Percentiles rank a stretch among this genome's conserved stretches.
phyloP scores from a whole-genome alignment of 176 grass and related monocot species.

The Oropetium thomaeum region DNA sequence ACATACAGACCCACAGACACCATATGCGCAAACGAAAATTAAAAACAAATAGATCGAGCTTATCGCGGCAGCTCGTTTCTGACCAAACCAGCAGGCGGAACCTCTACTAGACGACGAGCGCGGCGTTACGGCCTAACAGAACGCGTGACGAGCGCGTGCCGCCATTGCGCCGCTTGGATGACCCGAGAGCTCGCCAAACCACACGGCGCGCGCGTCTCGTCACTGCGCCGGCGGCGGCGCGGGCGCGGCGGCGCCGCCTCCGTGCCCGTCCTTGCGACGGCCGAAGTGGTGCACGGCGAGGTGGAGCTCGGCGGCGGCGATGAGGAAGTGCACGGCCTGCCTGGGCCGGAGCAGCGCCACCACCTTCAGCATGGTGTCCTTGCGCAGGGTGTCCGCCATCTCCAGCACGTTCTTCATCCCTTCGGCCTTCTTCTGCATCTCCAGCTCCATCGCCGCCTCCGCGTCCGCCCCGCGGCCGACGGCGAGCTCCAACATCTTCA shows the following conservation, averaged over 20 bases:
- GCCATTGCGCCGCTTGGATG: too few relatives aligned
- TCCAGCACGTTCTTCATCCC: slow-evolving; percentile 46
- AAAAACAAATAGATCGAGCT: slow-evolving; percentile 8
- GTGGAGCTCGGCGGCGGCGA: slow-evolving; percentile 70
- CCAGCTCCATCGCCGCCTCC: slow-evolving; percentile 24
- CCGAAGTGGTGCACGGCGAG: slow-evolving; percentile 65
- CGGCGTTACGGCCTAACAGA: neutral
- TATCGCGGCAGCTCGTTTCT: slow-evolving; percentile 23
- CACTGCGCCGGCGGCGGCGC: neutral
- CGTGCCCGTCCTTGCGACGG: slow-evolving; percentile 44
- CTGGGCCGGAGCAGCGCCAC: slow-evolving; percentile 54
- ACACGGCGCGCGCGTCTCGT: too few relatives aligned
- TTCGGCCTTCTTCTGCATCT: slow-evolving; percentile 46
- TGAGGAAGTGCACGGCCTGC: slow-evolving; percentile 77
- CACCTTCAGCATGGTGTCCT: slow-evolving; percentile 58
- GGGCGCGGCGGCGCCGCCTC: neutral
- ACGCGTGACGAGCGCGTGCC: neutral
- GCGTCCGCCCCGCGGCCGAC: neutral
- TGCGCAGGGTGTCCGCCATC: slow-evolving; percentile 53
- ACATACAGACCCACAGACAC: neutral
- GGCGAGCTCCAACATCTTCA: slow-evolving; percentile 54
- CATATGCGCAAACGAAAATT: neutral
- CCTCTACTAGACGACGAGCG: neutral
- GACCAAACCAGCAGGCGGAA: neutral
- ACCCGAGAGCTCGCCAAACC: too few relatives aligned